phyloP scores from a whole-genome alignment of 2,329 filamentous ascomycete genomes.

The Periconia sp. region DNA sequence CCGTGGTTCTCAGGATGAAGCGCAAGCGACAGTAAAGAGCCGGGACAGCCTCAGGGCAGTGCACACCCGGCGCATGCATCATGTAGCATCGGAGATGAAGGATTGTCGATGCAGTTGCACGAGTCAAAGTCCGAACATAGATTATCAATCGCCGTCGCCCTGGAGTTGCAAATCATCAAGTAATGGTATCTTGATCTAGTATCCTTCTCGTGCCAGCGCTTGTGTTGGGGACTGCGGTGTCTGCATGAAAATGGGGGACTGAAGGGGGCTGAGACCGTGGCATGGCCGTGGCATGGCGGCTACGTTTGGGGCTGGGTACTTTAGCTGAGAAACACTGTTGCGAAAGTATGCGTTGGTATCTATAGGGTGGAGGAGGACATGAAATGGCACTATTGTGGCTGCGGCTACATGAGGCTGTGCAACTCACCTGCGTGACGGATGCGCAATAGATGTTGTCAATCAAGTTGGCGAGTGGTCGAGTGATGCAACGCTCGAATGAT shows the following conservation, averaged over 20 bases:
- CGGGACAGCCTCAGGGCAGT: too few species aligned
- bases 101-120: background rate
- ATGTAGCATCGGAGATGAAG: background rate
- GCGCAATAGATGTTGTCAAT: background rate
- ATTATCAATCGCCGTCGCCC: too few species aligned
- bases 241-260: background rate
- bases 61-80: background rate
- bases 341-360: background rate
- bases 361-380: background rate
- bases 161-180: too few species aligned
- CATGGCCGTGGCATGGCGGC: too few species aligned
- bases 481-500: background rate
- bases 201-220: too few species aligned
- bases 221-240: too few species aligned
- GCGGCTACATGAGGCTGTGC: conserved; percentile 3
- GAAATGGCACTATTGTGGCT: conserved; percentile 4
- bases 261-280: conserved; percentile 1
- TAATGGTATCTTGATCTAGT: too few species aligned
- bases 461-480: background rate
- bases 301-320: conserved; percentile 1
- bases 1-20: background rate
- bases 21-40: too few species aligned
- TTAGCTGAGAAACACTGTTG: background rate
- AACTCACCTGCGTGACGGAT: too few species aligned
- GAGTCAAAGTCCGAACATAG: background rate